Evolutionary conservation across 169 alveolate species (phyloP), one percentile per base, ranked within the genome.

Genomic region (Prorocentrum cordatum): DNA sequence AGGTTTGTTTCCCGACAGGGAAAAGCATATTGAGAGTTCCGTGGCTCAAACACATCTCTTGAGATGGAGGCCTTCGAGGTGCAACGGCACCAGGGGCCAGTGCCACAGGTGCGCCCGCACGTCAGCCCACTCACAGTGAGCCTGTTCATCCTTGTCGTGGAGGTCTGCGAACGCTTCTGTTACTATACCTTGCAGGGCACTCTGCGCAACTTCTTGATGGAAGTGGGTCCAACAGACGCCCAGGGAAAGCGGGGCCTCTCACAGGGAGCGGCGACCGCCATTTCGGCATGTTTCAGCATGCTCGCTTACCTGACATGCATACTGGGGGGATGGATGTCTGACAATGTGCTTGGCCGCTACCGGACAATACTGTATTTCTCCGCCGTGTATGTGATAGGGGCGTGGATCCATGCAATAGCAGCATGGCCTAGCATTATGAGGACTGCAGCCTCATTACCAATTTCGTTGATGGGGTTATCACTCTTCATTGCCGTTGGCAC

Each of bases 131-230:
- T n/a, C n/a, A n/a, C n/a, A n/a, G n/a, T n/a, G n/a, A n/a, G 91
- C 36, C 42, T 70, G 68, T 82, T 82, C 80, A 82, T 82, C 66
- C 45, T 82, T 33, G 91, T 82, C 32, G 91, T 82, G 24, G 91
- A 82, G 91, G 64, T 82, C 80, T 82, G 91, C 68, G 91, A 82
- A 3, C 79, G 91, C 31, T 14, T 82, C 20, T 82, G 91, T 31
- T 82, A 82, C 80, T 82, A 82, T 68, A 82, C 91, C 20, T 80
- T 82, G 32, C 88, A 77, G 59, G 88, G 82, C 27, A n/a, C 26
- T 18, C 26, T 32, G 73, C 18, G 32, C 2, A 0, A 39, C 20
- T 3, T 5, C 61, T 20, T 18, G 33, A 2, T 6, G 35, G 36
- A 16, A 59, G 58, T 22, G 20, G 24, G 24, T 24, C 10, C 18